Percentiles rank a stretch among this genome's conserved stretches.
Evolutionary conservation across 352 stramenopile genomes (phyloP).

Genomic region (Globisporangium spinosum): DNA sequence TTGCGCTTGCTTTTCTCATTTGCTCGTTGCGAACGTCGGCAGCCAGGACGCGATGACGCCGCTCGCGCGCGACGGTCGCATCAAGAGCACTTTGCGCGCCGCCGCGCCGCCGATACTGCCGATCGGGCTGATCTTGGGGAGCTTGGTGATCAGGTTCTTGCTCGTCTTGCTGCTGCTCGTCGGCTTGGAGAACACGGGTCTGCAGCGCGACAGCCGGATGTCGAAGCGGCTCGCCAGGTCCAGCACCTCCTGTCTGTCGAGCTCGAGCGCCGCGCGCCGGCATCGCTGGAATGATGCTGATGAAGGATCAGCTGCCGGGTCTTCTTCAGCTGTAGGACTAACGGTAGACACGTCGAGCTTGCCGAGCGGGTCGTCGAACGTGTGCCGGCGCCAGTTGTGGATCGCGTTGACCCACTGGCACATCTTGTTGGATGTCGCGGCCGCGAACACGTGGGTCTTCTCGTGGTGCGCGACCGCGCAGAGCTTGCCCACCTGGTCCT

Average conservation of each 20-base stretch:
- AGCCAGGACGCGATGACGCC: conserved; percentile 34
- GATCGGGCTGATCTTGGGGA: conserved; percentile 19
- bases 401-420: conserved; percentile 63
- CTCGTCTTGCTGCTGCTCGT: conserved; percentile 8
- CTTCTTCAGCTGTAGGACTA: conserved; percentile 1
- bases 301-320: conserved; percentile 19
- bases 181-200: neutral
- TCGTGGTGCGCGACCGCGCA: conserved; percentile 27
- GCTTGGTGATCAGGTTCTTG: conserved; percentile 18
- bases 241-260: conserved; percentile 15
- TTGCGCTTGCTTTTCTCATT: neutral
- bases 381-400: conserved; percentile 67
- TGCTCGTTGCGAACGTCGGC: conserved; percentile 13
- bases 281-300: conserved; percentile 14
- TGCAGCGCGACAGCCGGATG: conserved; percentile 29
- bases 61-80: conserved; percentile 18
- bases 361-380: conserved; percentile 51
- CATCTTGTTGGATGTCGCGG: conserved; percentile 51
- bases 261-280: conserved; percentile 20
- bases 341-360: conserved; percentile 11
- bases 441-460: conserved; percentile 46
- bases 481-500: conserved; percentile 45
- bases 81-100: conserved; percentile 18
- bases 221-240: conserved; percentile 44
- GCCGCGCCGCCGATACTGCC: conserved; percentile 13